Percentiles rank a stretch among this genome's conserved stretches.
Conservation (phyloP, 768 basidiomycete species). For the Lentinula edodes region DNA sequence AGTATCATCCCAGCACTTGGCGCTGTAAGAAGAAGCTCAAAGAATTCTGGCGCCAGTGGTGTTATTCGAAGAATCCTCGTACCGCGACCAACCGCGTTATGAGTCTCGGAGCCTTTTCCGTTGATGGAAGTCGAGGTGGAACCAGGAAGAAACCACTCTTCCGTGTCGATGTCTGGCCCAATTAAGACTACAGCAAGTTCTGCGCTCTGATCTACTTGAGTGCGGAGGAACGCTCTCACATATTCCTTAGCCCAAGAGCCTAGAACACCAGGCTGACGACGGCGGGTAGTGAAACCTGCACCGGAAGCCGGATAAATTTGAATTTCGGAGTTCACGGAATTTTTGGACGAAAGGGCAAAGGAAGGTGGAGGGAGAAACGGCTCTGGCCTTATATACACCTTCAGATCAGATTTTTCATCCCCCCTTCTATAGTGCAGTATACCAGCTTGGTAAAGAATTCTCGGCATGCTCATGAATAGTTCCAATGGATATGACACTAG, state of each 20-base stretch:
- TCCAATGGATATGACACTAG: constrained; percentile 43
- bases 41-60: constrained; percentile 42
- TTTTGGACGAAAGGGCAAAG: neutral
- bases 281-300: neutral
- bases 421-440: constrained; percentile 43
- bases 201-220: neutral
- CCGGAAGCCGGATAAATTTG: neutral
- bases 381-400: constrained; percentile 56
- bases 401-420: constrained; percentile 22
- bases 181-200: constrained; percentile 9
- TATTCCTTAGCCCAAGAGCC: neutral
- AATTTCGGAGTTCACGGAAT: neutral
- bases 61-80: constrained; percentile 30
- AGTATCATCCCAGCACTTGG: constrained; percentile 14
- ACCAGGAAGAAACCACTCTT: constrained; percentile 17
- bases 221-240: neutral
- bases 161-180: constrained; percentile 21
- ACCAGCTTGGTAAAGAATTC: constrained; percentile 61
- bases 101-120: neutral
- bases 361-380: constrained; percentile 22
- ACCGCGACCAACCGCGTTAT: neutral
- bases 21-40: constrained; percentile 37
- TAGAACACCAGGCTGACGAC: neutral
- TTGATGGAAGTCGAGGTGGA: neutral
- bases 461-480: constrained; percentile 48